These are phyloP conservation scores for Cerioporus squamosus DNA, from an alignment of 1,284 basidiomycete species.

Conservation along the genomic window DNA sequence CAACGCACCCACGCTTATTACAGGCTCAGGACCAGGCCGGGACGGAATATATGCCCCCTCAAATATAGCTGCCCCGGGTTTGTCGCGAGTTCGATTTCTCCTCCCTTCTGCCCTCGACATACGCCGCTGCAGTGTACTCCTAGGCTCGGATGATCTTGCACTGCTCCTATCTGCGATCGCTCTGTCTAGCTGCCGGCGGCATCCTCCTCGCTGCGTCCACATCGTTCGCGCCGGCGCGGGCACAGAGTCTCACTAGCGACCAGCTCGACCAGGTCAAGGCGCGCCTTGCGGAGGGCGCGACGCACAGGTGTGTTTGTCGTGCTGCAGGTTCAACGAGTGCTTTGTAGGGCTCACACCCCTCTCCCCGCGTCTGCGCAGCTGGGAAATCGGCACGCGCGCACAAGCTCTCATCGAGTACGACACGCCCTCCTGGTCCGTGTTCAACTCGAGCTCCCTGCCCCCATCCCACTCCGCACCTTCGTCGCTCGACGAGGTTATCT, in stretches of 20 bases:
- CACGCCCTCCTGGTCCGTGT: conserved; percentile 66
- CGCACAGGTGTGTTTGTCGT: conserved; percentile 47
- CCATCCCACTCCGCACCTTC: conserved; percentile 42
- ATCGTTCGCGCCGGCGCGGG: not conserved
- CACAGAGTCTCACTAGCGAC: conserved; percentile 37
- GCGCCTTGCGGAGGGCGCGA: conserved; percentile 51
- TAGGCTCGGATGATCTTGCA: no score
- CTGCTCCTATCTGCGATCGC: no score
- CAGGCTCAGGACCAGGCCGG: not conserved
- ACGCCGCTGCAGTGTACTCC: no score
- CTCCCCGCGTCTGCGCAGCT: no score
- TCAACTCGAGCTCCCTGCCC: conserved; percentile 44
- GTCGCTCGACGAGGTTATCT: conserved; percentile 57
- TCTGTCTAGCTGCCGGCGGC: no score
- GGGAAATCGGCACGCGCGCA: conserved; percentile 83
- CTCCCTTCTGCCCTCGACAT: no score
- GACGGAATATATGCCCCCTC: not conserved
- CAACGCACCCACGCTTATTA: not conserved
- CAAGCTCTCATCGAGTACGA: conserved; percentile 75
- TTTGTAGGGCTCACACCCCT: not conserved
- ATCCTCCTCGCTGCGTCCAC: conserved; percentile 1
- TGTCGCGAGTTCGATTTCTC: no score
- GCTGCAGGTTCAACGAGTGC: no score
- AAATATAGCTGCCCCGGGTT: no score
- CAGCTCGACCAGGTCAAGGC: conserved; percentile 43